Base-by-base conservation (phyloP, 805 yeast species). In the Candida multigemmis region DNA sequence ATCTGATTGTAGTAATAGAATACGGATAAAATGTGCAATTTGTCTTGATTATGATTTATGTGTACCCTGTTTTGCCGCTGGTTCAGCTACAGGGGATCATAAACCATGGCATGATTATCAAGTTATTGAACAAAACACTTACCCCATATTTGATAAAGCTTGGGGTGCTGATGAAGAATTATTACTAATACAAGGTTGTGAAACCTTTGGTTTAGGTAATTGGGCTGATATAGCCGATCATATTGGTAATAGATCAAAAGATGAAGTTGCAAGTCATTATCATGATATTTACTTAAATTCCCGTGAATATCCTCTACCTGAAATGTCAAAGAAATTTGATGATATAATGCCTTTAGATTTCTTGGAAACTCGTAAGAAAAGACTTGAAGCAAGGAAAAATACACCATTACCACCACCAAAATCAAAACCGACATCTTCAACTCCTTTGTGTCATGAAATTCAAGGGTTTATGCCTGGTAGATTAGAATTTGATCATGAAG, bases 121-220 rank as follows among this genome's bases (percentile, higher is more conserved):
- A 44, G 82, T 91, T 10, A 77, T 89, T 15, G 98, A 91, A 52
- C 96, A 93, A 41, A 89, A 89, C 46, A 81, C 94, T 3, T 89
- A 84, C 46, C 98, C 99, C 0, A 82, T 93, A 7, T 78, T 93
- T 40, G 81, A 75, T 27, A 72, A 68, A 31, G 87, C 79, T 31
- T 91, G 98, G 97, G 99, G 98, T 19, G 98, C 98, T 1, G 98
- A 91, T 56, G 99, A 91, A 52, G 99, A 91, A 53, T 48, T 87
- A 31, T 64, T 84, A 17, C 60, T 91, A 32, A 71, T 93, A 9
- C 94, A 86, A 50, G 97, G 96, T 6, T 78, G 94, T 23, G 96
- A 91, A 52, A 78, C 83, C 7, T 68, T 73, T 23, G 98, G 99
- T 0, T 51, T 91, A 30, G 99, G 99, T 2, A 86, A 87, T 50